phyloP scores from a whole-genome alignment of 805 yeast genomes.

The Kodamaea leandrae region DNA sequence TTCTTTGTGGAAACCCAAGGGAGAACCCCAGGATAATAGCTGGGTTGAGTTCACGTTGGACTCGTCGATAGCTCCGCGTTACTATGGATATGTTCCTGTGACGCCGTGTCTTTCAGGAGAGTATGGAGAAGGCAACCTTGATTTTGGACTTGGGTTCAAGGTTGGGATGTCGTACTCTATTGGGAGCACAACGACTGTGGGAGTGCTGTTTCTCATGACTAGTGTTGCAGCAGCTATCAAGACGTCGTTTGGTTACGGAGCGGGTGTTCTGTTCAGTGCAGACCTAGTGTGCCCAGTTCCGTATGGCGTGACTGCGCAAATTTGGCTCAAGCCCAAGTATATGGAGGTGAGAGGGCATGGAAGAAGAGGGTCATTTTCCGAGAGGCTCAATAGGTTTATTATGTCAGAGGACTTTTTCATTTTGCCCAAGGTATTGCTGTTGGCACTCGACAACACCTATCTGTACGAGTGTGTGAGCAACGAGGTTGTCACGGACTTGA shows the following conservation, averaged over 20 bases:
- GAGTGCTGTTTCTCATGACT: not conserved
- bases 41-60: not conserved
- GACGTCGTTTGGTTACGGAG: not conserved
- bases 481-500: conserved; percentile 20
- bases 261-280: not conserved
- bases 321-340: conserved; percentile 19
- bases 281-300: not conserved
- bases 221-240: not conserved
- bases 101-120: not conserved
- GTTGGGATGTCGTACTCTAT: not conserved
- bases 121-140: not conserved
- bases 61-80: not conserved
- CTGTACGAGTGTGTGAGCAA: conserved; percentile 22
- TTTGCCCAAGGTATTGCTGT: conserved; percentile 12
- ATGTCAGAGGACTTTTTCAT: conserved; percentile 10
- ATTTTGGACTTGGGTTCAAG: not conserved
- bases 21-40: not conserved
- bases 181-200: not conserved
- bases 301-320: conserved; percentile 19
- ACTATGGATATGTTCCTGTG: not conserved
- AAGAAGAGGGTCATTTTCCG: conserved; percentile 10
- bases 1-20: not conserved
- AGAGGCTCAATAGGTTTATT: conserved; percentile 9
- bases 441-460: conserved; percentile 12
- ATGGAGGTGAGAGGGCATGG: conserved; percentile 12